These are phyloP conservation scores for Solanum chacoense DNA, from an alignment of 305 asterid species.

Conservation along the genomic window DNA sequence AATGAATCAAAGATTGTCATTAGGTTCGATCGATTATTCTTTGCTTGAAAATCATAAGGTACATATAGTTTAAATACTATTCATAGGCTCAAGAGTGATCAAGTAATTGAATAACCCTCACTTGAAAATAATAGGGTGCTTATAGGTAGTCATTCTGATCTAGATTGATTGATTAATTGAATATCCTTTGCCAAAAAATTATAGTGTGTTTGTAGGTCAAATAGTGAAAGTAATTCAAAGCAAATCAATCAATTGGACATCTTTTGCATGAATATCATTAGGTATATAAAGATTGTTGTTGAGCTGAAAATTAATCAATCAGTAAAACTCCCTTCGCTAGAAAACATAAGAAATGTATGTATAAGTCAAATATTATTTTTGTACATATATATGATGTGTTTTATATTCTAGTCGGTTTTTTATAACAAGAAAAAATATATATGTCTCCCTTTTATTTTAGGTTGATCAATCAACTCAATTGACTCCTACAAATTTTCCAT, in stretches of 20 bases:
- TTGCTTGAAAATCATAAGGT: neutral
- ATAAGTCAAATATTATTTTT: neutral
- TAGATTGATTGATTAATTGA: neutral
- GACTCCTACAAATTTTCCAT: neutral
- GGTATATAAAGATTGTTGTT: neutral
- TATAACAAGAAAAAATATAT: neutral
- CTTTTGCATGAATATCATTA: neutral
- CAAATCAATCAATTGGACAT: neutral
- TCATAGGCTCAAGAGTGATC: neutral
- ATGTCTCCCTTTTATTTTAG: neutral
- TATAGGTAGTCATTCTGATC: neutral
- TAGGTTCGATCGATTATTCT: neutral
- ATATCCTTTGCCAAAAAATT: neutral
- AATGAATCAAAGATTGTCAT: too few species aligned
- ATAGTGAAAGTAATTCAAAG: neutral
- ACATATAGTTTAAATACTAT: neutral
- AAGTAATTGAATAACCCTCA: neutral
- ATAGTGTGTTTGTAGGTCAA: neutral
- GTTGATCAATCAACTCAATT: neutral
- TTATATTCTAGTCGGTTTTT: neutral
- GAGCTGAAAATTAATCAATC: neutral
- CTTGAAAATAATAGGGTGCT: neutral
- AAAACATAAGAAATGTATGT: neutral
- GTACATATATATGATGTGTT: neutral
- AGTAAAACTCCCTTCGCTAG: neutral